Evolutionary conservation across 2,329 filamentous ascomycete species (phyloP).

Genomic region (Trichoderma sp.): DNA sequence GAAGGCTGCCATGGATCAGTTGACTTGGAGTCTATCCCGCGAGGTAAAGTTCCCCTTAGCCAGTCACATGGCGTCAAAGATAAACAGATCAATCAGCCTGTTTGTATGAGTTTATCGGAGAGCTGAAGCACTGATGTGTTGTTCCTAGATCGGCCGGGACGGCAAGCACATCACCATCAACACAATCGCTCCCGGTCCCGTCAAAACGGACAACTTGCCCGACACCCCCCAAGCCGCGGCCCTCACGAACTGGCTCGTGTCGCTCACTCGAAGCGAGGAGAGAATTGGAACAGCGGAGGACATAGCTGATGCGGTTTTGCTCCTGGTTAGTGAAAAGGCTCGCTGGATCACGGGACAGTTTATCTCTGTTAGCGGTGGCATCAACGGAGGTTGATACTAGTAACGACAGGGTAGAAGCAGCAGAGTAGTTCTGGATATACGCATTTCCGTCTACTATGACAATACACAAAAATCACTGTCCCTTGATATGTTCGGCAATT

Average conservation of each 20-base stretch:
- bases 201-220: constrained; percentile 38
- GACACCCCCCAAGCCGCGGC: not conserved
- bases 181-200: constrained; percentile 44
- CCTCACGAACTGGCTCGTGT: constrained; percentile 30
- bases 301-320: constrained; percentile 36
- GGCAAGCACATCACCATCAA: constrained; percentile 41
- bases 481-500: no score
- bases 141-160: constrained; percentile 28
- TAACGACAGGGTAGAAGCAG: no score
- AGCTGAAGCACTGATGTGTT: not conserved
- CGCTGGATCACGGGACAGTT: constrained; percentile 33
- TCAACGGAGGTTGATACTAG: constrained; percentile 21
- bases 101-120: no score
- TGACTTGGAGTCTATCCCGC: constrained; percentile 38
- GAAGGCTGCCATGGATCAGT: constrained; percentile 41
- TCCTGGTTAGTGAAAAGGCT: constrained; percentile 30
- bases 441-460: no score
- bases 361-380: constrained; percentile 31
- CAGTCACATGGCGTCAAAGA: not conserved
- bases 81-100: not conserved
- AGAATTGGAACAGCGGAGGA: constrained; percentile 40
- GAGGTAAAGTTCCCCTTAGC: constrained; percentile 34
- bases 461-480: no score
- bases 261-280: constrained; percentile 38
- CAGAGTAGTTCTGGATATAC: no score